Conservation (phyloP, 2,329 filamentous ascomycete genomes). For the Thelonectria discophora region DNA sequence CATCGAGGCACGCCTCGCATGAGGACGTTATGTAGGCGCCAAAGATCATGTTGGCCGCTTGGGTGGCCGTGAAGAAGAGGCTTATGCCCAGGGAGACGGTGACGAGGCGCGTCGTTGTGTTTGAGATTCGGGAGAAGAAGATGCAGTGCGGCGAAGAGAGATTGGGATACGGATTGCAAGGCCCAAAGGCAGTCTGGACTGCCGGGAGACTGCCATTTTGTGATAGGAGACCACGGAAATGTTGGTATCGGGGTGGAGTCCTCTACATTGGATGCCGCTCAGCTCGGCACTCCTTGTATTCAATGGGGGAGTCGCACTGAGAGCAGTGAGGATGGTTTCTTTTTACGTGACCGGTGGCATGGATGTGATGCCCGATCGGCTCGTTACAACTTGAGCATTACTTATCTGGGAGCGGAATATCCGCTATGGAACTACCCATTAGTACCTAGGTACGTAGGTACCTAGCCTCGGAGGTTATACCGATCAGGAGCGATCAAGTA, state of each 20-base stretch:
- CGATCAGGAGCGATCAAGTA: no score
- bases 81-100: conserved; percentile 1
- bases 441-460: no score
- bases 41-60: conserved; percentile 5
- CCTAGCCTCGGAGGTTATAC: no score
- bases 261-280: not conserved
- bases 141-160: not conserved
- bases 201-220: not conserved
- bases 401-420: no score
- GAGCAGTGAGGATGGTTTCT: no score
- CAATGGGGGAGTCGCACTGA: no score
- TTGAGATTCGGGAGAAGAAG: not conserved
- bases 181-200: not conserved
- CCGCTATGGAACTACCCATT: no score
- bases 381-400: no score
- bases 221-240: not conserved
- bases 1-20: conserved; percentile 14
- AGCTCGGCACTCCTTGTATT: not conserved
- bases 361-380: no score
- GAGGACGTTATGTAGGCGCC: not conserved
- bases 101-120: conserved; percentile 5
- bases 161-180: not conserved
- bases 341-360: no score
- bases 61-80: conserved; percentile 3
- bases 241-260: not conserved